Evolutionary conservation across 352 stramenopile species (phyloP), one percentile per base, ranked within the genome.

Genomic region (Stramenopiles sp.): DNA sequence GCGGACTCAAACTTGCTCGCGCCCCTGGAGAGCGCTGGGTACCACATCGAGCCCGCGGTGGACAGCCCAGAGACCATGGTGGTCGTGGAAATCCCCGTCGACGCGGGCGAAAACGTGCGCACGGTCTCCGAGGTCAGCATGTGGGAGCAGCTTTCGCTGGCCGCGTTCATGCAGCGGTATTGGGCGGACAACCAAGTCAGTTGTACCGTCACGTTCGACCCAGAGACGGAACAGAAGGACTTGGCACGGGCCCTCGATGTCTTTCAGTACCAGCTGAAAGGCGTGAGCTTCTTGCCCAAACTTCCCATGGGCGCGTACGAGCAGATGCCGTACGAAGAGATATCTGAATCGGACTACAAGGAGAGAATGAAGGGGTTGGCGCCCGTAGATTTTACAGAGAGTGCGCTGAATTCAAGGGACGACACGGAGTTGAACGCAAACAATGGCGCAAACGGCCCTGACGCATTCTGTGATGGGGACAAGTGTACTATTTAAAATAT

Each of bases 141-240:
- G 73, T 96, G 89, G 88, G 90, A 96, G 76, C 90, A 96, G 79
- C 85, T 96, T 68, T 82, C 85, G 63, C 83, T 96, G 32, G 88
- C 90, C 30, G 88, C 88, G 31, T 96, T 96, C 75, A 75, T 96
- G 32, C 90, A 96, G 81, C 84, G 88, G 12, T 85, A 95, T 80
- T 96, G 90, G 90, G 90, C 90, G 0, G 90, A 96, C 80, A 96
- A 96, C 79, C 88, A 94, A 75, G 90, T 96, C 75, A 94, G 87
- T 77, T 96, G 88, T 78, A 96, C 90, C 0, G 87, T 96, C 36
- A 94, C 88, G 6, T 96, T 96, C 77, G 87, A 96, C 53, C 89
- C 90, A 0, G 84, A 87, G 73, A 88, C 73, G 0, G 90, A 96
- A 78, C 85, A 84, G 0, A 33, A 76, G 0, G 82, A 92, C n/a